phyloP scores from a whole-genome alignment of 2,329 filamentous ascomycete species.

The Pseudopithomyces chartarum region DNA sequence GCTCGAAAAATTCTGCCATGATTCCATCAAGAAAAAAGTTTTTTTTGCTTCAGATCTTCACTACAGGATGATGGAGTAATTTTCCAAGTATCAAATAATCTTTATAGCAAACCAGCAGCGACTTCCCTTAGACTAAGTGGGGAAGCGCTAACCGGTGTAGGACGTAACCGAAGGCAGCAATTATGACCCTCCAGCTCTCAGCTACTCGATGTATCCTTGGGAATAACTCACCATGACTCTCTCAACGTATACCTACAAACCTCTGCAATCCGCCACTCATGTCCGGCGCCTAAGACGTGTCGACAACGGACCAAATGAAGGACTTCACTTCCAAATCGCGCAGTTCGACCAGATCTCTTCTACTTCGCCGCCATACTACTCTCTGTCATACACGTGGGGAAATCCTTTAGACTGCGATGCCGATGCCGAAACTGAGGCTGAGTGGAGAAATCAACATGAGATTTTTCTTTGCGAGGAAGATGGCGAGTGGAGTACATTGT shows the following conservation, averaged over 20 bases:
- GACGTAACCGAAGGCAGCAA: no score
- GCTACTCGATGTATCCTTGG: no score
- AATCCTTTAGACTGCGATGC: neutral
- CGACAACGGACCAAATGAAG: neutral
- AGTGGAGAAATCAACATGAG: neutral
- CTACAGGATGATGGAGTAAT: no score
- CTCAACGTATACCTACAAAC: neutral
- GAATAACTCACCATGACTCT: neutral
- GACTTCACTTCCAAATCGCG: neutral
- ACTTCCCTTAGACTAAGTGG: neutral
- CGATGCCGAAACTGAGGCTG: neutral
- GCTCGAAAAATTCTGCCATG: no score
- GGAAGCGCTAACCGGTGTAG: neutral
- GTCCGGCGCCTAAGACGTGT: neutral
- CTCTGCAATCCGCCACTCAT: neutral
- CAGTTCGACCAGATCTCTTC: neutral
- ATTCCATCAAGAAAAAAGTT: no score
- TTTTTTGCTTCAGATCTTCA: no score
- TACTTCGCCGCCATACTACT: neutral
- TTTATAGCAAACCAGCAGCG: no score
- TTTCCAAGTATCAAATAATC: no score
- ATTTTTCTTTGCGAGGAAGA: neutral
- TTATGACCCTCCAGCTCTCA: no score
- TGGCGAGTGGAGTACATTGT: neutral
- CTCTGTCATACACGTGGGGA: conserved; percentile 1